Percentiles rank a stretch among this genome's conserved stretches.
Evolutionary conservation across 306 rosid species (phyloP).

Genomic region (Lagenaria siceraria): DNA sequence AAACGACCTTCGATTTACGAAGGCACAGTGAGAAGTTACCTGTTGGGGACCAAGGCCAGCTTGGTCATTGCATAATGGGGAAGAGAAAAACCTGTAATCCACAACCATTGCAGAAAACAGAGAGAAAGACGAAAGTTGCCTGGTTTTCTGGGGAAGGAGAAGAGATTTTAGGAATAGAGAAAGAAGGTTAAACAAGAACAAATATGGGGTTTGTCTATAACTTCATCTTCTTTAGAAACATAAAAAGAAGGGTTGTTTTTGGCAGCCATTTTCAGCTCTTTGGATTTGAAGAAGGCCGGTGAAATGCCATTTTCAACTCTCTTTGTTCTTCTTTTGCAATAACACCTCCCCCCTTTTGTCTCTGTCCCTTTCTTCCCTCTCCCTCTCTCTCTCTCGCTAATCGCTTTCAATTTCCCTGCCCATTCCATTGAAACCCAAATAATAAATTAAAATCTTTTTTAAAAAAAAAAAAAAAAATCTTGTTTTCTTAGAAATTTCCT

Average conservation of each 20-base stretch:
- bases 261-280: conserved; percentile 21
- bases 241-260: conserved; percentile 13
- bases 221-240: background rate
- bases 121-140: background rate
- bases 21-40: conserved; percentile 32
- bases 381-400: background rate
- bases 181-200: background rate
- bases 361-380: conserved; percentile 3
- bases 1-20: conserved; percentile 46
- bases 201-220: background rate
- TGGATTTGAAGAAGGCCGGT: conserved; percentile 26
- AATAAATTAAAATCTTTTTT: too few species aligned
- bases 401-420: conserved; percentile 6
- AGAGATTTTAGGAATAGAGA: background rate
- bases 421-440: background rate
- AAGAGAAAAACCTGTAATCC: conserved; percentile 12
- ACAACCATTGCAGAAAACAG: conserved; percentile 30
- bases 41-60: conserved; percentile 30
- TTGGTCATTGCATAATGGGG: conserved; percentile 22
- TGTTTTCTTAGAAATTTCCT: background rate
- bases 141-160: background rate
- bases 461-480: background rate
- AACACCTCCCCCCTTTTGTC: conserved; percentile 35
- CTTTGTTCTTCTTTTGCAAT: conserved; percentile 19
- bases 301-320: conserved; percentile 69